Base-by-base conservation (phyloP, 495 filamentous ascomycete species). In the Talaromyces trachyspermus region DNA sequence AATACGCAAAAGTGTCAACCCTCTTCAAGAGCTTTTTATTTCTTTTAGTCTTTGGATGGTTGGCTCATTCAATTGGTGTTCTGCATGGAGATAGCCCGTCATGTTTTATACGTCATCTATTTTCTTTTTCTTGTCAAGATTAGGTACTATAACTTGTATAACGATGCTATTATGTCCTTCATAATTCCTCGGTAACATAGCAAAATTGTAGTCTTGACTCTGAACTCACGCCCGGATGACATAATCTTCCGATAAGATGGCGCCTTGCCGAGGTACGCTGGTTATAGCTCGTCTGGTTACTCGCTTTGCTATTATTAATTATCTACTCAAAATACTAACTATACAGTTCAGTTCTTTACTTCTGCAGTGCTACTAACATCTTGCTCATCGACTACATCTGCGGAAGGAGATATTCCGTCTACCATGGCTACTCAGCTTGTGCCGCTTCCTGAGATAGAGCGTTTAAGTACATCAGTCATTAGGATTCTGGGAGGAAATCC, bases 401-500 rank as follows among this genome's bases (percentile, higher is more conserved):
- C n/a, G n/a, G n/a, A n/a, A n/a, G n/a, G n/a, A n/a, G n/a, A n/a
- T n/a, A n/a, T n/a, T n/a, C n/a, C n/a, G n/a, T 26, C n/a, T 9
- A 53, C 19, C 22, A 78, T 77, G 76, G 69, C 70, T 32, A 60
- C 66, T 18, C 64, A 69, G 42, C 58, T 78, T 11, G 58, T 70
- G 37, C 54, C 72, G 3, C 70, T 89, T 29, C 76, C 77, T 14
- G 83, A 87, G 46, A 68, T 86, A 32, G 75, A 84, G 57, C 71
- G 78, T 38, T 72, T 91, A 32, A 82, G 80, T 50, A 68, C 80
- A 1, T 66, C 69, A 11, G 79, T 84, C 14, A 81, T 88, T 51
- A 75, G 88, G 47, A 83, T 95, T 43, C 70, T 95, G 8, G 88
- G 78, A 43, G 86, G 84, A 11, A 94, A 95, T 61, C 86, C 88